These are phyloP conservation scores for Multifurca ochricompacta DNA, from an alignment of 768 basidiomycete species.

Conservation along the genomic window DNA sequence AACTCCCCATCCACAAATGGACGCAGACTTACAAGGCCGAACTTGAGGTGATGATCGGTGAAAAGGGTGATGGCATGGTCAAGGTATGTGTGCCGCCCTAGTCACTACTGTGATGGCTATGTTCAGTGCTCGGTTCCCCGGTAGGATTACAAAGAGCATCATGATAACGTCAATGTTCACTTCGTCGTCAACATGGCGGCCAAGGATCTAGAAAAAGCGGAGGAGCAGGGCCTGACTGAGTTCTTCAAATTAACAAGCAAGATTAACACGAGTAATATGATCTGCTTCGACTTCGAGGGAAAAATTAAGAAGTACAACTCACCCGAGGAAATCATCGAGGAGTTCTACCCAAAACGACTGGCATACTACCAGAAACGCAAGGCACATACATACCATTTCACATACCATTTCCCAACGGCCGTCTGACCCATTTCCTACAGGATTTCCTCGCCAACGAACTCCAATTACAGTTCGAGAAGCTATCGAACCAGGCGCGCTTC, in stretches of 20 bases:
- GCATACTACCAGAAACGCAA: slow-evolving; percentile 95
- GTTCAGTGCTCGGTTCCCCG: slow-evolving; percentile 3
- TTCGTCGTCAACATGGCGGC: slow-evolving; percentile 77
- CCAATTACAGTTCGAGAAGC: slow-evolving; percentile 69
- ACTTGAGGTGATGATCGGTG: slow-evolving; percentile 80
- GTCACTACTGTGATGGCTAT: not conserved
- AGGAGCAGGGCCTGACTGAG: slow-evolving; percentile 81
- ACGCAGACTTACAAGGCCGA: slow-evolving; percentile 89
- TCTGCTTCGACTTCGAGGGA: slow-evolving; percentile 92
- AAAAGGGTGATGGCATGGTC: slow-evolving; percentile 73
- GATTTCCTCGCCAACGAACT: slow-evolving; percentile 80
- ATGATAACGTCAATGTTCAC: slow-evolving; percentile 86
- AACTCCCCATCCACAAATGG: slow-evolving; percentile 94
- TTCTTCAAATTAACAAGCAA: slow-evolving; percentile 85
- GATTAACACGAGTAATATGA: slow-evolving; percentile 93
- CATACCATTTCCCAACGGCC: not conserved
- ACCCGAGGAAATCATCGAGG: slow-evolving; percentile 86
- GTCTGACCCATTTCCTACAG: slow-evolving; percentile 34
- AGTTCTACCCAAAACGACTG: slow-evolving; percentile 85
- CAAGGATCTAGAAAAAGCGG: slow-evolving; percentile 78
- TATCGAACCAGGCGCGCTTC: slow-evolving; percentile 94
- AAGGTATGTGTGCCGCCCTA: slow-evolving; percentile 43
- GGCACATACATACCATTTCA: slow-evolving; percentile 36
- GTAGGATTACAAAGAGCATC: slow-evolving; percentile 96
- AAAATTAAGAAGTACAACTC: slow-evolving; percentile 91